phyloP scores from a whole-genome alignment of 2,329 filamentous ascomycete species.

The Tetracladium maxilliforme region DNA sequence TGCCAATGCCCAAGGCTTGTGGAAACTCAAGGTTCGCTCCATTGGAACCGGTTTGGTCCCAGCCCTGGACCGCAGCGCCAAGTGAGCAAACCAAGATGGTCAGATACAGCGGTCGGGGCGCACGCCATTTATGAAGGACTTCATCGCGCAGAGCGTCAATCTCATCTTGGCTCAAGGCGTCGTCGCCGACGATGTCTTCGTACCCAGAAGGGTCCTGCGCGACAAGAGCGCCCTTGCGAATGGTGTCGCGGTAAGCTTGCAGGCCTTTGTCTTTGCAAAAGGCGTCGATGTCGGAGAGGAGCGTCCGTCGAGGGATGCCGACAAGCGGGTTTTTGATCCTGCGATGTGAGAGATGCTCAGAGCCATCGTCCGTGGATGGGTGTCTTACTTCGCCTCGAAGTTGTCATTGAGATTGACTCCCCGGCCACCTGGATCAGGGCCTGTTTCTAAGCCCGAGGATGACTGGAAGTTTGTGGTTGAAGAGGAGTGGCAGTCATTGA shows the following conservation, averaged over 20 bases:
- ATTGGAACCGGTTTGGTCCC: slow-evolving; percentile 33
- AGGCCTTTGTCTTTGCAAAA: slow-evolving; percentile 48
- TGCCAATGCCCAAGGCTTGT: slow-evolving; percentile 31
- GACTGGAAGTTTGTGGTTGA: no score
- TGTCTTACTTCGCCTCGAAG: no score
- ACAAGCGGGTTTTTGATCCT: slow-evolving; percentile 42
- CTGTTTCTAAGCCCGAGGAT: no score
- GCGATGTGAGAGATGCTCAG: no score
- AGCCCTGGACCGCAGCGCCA: slow-evolving; percentile 47
- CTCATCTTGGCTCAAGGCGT: slow-evolving; percentile 44
- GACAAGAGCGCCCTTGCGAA: slow-evolving; percentile 58
- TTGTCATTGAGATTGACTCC: no score
- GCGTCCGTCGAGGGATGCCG: slow-evolving; percentile 31
- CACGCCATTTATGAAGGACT: slow-evolving; percentile 51
- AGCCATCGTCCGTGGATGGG: no score
- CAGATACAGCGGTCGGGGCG: slow-evolving; percentile 46
- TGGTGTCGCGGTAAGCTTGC: slow-evolving; percentile 36
- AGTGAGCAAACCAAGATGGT: slow-evolving; percentile 56
- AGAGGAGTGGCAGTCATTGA: no score
- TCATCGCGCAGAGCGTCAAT: slow-evolving; percentile 45
- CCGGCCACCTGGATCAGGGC: no score
- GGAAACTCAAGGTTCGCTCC: slow-evolving; percentile 26
- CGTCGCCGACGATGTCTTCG: slow-evolving; percentile 40
- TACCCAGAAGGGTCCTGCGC: slow-evolving; percentile 54
- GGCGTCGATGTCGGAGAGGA: slow-evolving; percentile 39